phyloP scores from a whole-genome alignment of 441 rosid genomes.

The Theobroma grandiflorum region DNA sequence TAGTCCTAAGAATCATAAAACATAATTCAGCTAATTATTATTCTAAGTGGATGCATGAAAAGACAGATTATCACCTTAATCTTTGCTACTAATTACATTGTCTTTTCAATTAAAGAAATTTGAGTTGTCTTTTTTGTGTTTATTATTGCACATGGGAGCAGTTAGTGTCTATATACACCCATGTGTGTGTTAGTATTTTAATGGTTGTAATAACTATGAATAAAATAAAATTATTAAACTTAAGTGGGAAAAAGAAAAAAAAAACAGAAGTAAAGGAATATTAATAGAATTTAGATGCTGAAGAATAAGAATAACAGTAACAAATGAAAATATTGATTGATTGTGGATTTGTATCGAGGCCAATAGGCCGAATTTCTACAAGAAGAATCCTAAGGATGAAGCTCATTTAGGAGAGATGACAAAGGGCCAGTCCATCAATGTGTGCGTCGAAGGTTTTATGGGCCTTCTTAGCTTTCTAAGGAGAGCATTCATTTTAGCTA shows the following conservation, averaged over 20 bases:
- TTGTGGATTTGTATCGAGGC: no score
- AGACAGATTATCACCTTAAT: constrained; percentile 22
- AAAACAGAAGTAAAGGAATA: no score
- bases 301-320: no score
- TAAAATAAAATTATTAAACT: background rate
- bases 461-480: no score
- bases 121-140: background rate
- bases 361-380: no score
- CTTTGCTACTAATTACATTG: constrained; percentile 11
- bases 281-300: no score
- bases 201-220: background rate
- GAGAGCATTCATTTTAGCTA: no score
- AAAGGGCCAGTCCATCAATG: no score
- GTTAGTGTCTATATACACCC: background rate
- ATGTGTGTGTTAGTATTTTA: constrained; percentile 18
- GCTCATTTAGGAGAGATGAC: no score
- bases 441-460: no score
- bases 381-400: no score
- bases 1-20: background rate
- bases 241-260: background rate
- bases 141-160: constrained; percentile 28
- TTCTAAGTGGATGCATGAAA: constrained; percentile 3
- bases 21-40: constrained; percentile 3
- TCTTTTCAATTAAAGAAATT: constrained; percentile 9
- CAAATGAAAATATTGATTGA: no score